phyloP scores from a whole-genome alignment of 2,329 filamentous ascomycete species.

The Cercospora nicotianae region DNA sequence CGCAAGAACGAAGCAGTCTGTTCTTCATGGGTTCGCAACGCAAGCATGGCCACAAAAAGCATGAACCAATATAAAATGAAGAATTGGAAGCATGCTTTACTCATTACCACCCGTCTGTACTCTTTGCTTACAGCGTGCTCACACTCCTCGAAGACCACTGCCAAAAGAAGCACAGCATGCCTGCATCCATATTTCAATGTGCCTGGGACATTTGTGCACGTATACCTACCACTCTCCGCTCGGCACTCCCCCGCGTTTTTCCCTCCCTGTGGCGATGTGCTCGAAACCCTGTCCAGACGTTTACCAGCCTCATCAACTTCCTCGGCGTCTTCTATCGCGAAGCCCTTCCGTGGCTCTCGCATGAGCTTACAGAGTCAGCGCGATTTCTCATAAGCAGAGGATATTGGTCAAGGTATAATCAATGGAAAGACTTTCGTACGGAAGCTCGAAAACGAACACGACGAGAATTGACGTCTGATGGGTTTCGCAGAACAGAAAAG shows the following conservation, averaged over 20 bases:
- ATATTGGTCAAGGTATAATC: background rate
- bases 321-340: background rate
- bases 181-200: background rate
- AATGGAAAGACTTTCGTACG: background rate
- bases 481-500: background rate
- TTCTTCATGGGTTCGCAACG: background rate
- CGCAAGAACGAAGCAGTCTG: background rate
- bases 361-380: background rate
- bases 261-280: background rate
- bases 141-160: too few relatives aligned
- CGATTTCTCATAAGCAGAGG: background rate
- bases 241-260: background rate
- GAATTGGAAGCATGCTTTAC: background rate
- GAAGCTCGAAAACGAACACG: background rate
- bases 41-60: background rate
- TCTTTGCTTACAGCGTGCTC: too few relatives aligned
- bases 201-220: background rate
- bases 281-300: background rate
- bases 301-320: background rate
- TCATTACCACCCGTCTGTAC: too few relatives aligned
- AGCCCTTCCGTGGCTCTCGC: background rate
- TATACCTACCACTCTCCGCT: background rate
- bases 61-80: background rate
- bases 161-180: background rate
- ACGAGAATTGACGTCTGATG: background rate